These are phyloP conservation scores for Atkinsonella texensis DNA, from an alignment of 2,329 filamentous ascomycete genomes.

Conservation along the genomic window DNA sequence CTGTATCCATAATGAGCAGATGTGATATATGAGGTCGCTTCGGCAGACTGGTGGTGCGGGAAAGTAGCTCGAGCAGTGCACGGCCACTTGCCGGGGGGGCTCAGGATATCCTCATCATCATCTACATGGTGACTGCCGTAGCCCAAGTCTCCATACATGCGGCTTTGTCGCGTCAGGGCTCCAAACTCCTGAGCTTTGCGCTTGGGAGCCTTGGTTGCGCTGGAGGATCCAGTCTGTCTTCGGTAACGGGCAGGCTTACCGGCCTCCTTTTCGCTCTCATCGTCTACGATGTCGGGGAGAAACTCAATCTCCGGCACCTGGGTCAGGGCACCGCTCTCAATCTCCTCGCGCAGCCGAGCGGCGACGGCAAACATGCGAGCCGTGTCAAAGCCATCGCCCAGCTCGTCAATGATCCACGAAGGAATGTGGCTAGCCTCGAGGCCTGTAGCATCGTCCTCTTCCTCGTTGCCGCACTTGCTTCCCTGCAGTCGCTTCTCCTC, in stretches of 20 bases:
- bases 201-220: slow-evolving; percentile 12
- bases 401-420: slow-evolving; percentile 34
- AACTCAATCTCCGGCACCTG: slow-evolving; percentile 49
- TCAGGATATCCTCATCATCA: slow-evolving; percentile 9
- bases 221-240: slow-evolving; percentile 9
- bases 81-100: slow-evolving; percentile 14
- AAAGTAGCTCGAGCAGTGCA: slow-evolving; percentile 8
- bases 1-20: slow-evolving; percentile 6
- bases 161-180: slow-evolving; percentile 2
- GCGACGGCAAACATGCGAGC: slow-evolving; percentile 35
- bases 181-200: slow-evolving; percentile 13
- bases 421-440: slow-evolving; percentile 31
- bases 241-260: slow-evolving; percentile 13
- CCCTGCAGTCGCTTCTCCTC: slow-evolving; percentile 43
- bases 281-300: slow-evolving; percentile 39
- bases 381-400: slow-evolving; percentile 35
- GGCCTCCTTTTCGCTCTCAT: slow-evolving; percentile 17
- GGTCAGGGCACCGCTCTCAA: slow-evolving; percentile 27
- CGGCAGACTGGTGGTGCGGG: slow-evolving; percentile 1
- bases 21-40: slow-evolving; percentile 3
- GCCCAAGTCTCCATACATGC: slow-evolving; percentile 1
- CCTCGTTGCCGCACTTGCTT: slow-evolving; percentile 18
- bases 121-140: slow-evolving; percentile 3
- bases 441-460: slow-evolving; percentile 16
- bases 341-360: slow-evolving; percentile 30